These are phyloP conservation scores for Thermomyces lanuginosus DNA, from an alignment of 2,329 filamentous ascomycete species.

Conservation along the genomic window DNA sequence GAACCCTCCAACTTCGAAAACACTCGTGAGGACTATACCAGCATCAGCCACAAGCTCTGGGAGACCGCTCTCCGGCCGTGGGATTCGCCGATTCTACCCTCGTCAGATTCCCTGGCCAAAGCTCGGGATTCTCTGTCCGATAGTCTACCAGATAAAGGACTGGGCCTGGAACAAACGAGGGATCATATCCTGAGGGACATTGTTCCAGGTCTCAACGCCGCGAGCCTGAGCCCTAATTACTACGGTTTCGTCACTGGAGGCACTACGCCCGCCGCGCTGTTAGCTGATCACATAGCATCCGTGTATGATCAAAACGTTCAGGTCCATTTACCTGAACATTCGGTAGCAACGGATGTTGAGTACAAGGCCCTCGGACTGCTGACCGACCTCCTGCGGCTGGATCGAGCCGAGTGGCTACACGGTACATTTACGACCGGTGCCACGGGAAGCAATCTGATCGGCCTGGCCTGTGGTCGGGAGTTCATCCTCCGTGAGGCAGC, in stretches of 20 bases:
- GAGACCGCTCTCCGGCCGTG: constrained; percentile 14
- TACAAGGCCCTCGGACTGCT: constrained; percentile 54
- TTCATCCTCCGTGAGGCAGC: constrained; percentile 29
- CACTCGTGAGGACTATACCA: no score
- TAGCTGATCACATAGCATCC: constrained; percentile 72
- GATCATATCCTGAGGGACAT: constrained; percentile 27
- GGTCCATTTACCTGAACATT: constrained; percentile 64
- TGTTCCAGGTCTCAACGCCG: constrained; percentile 45
- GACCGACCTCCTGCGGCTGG: constrained; percentile 47
- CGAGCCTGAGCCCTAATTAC: constrained; percentile 51
- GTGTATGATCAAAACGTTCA: constrained; percentile 69
- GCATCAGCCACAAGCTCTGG: constrained; percentile 16
- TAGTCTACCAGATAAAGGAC: constrained; percentile 14
- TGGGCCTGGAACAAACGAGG: constrained; percentile 17
- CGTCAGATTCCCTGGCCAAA: constrained; percentile 12
- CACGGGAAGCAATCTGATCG: constrained; percentile 49
- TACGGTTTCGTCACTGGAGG: constrained; percentile 85
- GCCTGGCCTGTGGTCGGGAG: constrained; percentile 56
- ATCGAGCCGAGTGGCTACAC: constrained; percentile 45
- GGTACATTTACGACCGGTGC: constrained; percentile 64
- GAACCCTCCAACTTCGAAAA: constrained; percentile 1
- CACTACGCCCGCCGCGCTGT: constrained; percentile 57
- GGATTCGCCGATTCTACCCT: constrained; percentile 18
- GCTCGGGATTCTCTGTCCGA: constrained; percentile 19
- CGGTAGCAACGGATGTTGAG: constrained; percentile 61